These are phyloP conservation scores for Naematelia encephala DNA, from an alignment of 768 basidiomycete species.

Conservation along the genomic window DNA sequence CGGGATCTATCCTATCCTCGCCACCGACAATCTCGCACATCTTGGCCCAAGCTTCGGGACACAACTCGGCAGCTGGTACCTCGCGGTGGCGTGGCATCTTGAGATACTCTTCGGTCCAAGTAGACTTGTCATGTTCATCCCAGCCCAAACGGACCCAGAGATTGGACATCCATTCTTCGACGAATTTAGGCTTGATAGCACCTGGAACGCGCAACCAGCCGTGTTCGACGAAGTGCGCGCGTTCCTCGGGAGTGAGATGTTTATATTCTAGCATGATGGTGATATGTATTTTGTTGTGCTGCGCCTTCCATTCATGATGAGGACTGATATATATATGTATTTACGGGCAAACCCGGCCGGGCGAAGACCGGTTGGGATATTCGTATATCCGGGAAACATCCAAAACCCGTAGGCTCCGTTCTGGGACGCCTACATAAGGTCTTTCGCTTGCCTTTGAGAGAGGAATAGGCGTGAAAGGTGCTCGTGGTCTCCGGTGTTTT, in stretches of 20 bases:
- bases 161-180: conserved; percentile 26
- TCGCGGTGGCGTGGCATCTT: conserved; percentile 28
- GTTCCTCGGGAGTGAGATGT: conserved; percentile 7
- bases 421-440: too few relatives aligned
- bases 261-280: conserved; percentile 8
- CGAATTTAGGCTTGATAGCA: conserved; percentile 24
- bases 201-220: conserved; percentile 25
- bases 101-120: conserved; percentile 15
- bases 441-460: too few relatives aligned
- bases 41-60: conserved; percentile 29
- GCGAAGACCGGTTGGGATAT: too few relatives aligned
- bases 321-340: too few relatives aligned
- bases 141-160: conserved; percentile 29
- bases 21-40: conserved; percentile 37
- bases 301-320: too few relatives aligned
- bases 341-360: too few relatives aligned
- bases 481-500: too few relatives aligned
- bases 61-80: conserved; percentile 24
- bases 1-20: conserved; percentile 26
- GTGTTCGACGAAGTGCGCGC: conserved; percentile 26
- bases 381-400: too few relatives aligned
- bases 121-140: conserved; percentile 28
- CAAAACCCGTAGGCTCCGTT: too few relatives aligned
- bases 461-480: too few relatives aligned
- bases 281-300: too few relatives aligned